Evolutionary conservation across 2,329 filamentous ascomycete genomes (phyloP).

Genomic region (Colletotrichum euphorbiae): DNA sequence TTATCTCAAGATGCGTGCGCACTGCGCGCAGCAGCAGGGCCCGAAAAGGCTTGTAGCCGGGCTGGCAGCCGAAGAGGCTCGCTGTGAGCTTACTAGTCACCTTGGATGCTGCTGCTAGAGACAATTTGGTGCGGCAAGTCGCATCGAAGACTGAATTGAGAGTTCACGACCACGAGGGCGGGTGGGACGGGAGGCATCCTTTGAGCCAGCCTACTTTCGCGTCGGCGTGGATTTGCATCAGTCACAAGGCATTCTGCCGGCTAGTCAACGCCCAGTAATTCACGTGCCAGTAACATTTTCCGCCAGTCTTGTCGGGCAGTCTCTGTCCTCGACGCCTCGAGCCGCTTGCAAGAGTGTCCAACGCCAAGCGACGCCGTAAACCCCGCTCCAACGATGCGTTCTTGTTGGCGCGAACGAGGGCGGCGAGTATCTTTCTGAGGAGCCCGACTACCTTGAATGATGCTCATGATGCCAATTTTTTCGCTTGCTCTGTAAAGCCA

Average conservation of each 20-base stretch:
- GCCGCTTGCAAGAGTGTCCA: background rate
- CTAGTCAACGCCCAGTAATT: background rate
- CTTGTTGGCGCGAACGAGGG: background rate
- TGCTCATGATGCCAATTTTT: no score
- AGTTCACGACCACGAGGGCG: no score
- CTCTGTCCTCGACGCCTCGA: background rate
- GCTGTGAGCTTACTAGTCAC: conserved; percentile 5
- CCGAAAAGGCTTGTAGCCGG: background rate
- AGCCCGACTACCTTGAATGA: background rate
- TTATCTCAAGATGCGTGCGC: conserved; percentile 24
- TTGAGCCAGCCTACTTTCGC: background rate
- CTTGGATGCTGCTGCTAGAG: background rate
- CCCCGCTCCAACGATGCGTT: background rate
- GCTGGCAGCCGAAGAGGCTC: background rate
- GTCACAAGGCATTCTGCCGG: background rate
- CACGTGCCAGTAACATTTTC: conserved; percentile 16
- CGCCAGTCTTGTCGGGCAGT: background rate
- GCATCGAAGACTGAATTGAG: no score
- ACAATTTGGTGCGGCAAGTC: no score
- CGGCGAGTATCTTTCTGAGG: conserved; percentile 6
- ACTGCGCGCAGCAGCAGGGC: background rate
- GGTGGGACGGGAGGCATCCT: background rate
- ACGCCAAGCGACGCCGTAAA: background rate
- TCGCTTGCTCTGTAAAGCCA: no score
- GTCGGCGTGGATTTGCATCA: background rate